phyloP scores from a whole-genome alignment of 2,329 filamentous ascomycete genomes.

The Colletotrichum sp. region DNA sequence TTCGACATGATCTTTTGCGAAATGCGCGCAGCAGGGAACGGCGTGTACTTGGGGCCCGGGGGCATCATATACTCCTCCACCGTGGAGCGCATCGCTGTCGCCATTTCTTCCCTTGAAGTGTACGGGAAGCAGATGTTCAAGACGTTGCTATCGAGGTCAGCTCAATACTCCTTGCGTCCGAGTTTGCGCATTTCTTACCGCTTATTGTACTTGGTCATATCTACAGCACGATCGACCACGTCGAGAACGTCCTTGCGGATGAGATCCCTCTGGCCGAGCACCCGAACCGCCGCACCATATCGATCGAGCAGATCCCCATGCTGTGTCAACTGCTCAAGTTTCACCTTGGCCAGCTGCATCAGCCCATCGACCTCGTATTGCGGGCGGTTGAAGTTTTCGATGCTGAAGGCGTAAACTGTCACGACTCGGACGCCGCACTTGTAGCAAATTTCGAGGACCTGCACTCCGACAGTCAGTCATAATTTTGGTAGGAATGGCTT shows the following conservation, averaged over 20 bases:
- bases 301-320: constrained; percentile 92
- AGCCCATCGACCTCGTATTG: constrained; percentile 96
- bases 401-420: constrained; percentile 97
- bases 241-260: constrained; percentile 87
- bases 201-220: constrained; percentile 86
- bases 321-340: constrained; percentile 87
- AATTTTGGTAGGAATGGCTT: background rate
- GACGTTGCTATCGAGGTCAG: constrained; percentile 45
- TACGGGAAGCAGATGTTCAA: constrained; percentile 99
- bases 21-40: constrained; percentile 89
- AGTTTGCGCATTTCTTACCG: constrained; percentile 53
- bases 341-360: constrained; percentile 98
- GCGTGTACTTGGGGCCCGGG: constrained; percentile 66
- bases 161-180: background rate
- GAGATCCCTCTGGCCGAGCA: constrained; percentile 84
- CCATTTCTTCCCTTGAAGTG: constrained; percentile 94
- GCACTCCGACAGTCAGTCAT: constrained; percentile 24
- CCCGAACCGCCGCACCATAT: constrained; percentile 86
- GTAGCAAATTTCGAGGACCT: constrained; percentile 98
- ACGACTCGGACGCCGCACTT: constrained; percentile 96
- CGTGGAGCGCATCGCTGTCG: constrained; percentile 84
- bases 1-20: constrained; percentile 82
- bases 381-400: constrained; percentile 97
- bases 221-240: constrained; percentile 84
- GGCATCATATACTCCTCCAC: constrained; percentile 86